Evolutionary conservation across 208 protist species (phyloP), one percentile per base, ranked within the genome.

Genomic region (Angomonas deanei): DNA sequence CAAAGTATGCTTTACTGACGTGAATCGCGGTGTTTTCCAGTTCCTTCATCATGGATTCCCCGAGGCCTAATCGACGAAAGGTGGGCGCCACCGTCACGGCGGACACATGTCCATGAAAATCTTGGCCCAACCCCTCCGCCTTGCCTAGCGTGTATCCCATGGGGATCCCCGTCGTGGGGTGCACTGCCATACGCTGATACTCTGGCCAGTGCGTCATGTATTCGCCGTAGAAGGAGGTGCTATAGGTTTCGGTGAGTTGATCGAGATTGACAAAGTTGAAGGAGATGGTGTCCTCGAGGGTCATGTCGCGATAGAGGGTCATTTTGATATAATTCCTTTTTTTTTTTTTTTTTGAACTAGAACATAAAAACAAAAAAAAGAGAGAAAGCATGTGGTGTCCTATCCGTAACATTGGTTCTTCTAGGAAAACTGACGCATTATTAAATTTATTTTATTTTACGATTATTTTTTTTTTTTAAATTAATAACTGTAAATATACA

Each of bases 71-170:
- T 1, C 98, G 89, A 28, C 98, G 90, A 69, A 98, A 99, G 59
- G 97, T 97, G 21, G 98, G 97, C 33, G 97, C 93, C 3, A 99
- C 98, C 0, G 98, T 99, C 0, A 99, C 81, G 5, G 98, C 98
- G 6, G 98, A 99, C 11, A 99, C 97, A 73, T 99, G 99, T 0
- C 98, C 98, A 76, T 99, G 97, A 78, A 92, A 98, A 47, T 97
- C 78, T 52, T 98, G 82, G 5, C 84, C 95, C 23, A 82, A 52
- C 5, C 96, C 97, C 68, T 99, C 97, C 27, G 86, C 96, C 78
- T 99, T 99, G 11, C 97, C 98, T 39, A 99, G 80, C 23, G 97
- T 93, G 80, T 99, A 99, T 1, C 91, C 97, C 96, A 98, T 99
- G 21, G 80, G 61, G 33, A 91, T 76, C 10, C 94, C 91, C 15